A percentile compares a stretch with the other conserved stretches of the same genome.
These are phyloP conservation scores for Metschnikowia peoriensis DNA, from an alignment of 805 yeast species.

Conservation along the genomic window DNA sequence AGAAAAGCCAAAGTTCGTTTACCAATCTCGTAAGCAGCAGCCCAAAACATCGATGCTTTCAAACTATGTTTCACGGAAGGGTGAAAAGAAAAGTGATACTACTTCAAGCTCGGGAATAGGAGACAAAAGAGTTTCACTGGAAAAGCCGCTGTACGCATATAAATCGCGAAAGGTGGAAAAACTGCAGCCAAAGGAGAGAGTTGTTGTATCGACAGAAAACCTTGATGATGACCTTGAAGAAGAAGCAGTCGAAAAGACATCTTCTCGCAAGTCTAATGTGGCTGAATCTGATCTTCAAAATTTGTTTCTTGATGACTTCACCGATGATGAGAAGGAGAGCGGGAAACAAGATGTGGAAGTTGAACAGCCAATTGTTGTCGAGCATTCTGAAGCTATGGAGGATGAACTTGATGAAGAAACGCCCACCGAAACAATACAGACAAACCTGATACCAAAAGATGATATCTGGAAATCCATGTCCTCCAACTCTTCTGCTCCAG, in stretches of 20 bases:
- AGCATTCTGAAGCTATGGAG: neutral
- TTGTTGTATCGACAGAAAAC: conserved; percentile 28
- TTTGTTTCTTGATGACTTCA: conserved; percentile 19
- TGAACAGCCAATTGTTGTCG: conserved; percentile 16
- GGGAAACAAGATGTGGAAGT: conserved; percentile 8
- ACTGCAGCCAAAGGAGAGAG: conserved; percentile 34
- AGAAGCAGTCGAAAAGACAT: neutral
- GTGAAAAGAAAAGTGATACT: conserved; percentile 3
- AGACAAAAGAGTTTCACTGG: conserved; percentile 3
- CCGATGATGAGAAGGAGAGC: conserved; percentile 11
- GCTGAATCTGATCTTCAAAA: conserved; percentile 11
- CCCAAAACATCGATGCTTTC: conserved; percentile 12
- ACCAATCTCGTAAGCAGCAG: conserved; percentile 17
- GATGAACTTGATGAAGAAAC: neutral
- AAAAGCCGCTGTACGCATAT: conserved; percentile 22
- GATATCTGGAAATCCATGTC: conserved; percentile 8
- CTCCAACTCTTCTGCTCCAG: neutral
- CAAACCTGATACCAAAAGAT: neutral
- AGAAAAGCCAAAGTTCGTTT: conserved; percentile 11
- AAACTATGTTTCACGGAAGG: conserved; percentile 17
- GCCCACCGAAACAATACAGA: neutral
- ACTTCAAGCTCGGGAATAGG: neutral
- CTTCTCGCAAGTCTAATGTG: conserved; percentile 1
- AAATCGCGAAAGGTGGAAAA: conserved; percentile 36
- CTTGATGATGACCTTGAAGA: conserved; percentile 1